Evolutionary conservation across 2,329 filamentous ascomycete genomes (phyloP), one percentile per base, ranked within the genome.

Genomic region (Aspergillus sp.): DNA sequence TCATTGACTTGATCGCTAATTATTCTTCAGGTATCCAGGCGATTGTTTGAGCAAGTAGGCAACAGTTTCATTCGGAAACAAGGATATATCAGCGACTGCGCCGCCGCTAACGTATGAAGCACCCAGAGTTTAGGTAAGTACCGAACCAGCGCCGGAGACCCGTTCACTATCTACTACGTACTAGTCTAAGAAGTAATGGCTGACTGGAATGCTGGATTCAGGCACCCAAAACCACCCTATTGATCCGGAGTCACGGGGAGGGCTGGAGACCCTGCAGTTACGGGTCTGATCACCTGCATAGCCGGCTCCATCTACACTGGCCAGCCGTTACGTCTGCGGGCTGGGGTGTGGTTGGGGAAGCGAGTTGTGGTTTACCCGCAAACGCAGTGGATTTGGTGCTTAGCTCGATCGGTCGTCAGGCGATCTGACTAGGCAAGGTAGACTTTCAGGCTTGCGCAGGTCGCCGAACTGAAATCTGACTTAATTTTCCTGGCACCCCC

Each of bases 221-320:
- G 56, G 57, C 59, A 68, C 56, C 56, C 46, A 50, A 58, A 41
- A 58, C 41, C 47, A 60, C 64, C 65, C 27, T 56, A 60, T 59
- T 61, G 59, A 52, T 57, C 63, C 57, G 63, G 66, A 66, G 68
- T 65, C 63, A 57, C 54, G 60, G 61, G 62, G 50, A 58, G 55
- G 57, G 55, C 55, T 58, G 60, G 58, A 61, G 59, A 64, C 59
- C 33, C 45, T 61, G 56, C 60, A 60, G 59, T 62, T 58, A 66
- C 65, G 63, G 64, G 66, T 64, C 65, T 63, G 56, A 69, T 73
- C 64, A 68, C 72, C 64, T 73, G 70, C 71, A 73, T 71, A 72
- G 57, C 68, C 70, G 70, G 64, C 63, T 68, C 67, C 65, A 66
- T 66, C 62, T 61, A 63, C 65, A 57, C 63, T 43, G 60, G 56